Conservation (phyloP, 306 rosid species). For the Sophora flavescens region DNA sequence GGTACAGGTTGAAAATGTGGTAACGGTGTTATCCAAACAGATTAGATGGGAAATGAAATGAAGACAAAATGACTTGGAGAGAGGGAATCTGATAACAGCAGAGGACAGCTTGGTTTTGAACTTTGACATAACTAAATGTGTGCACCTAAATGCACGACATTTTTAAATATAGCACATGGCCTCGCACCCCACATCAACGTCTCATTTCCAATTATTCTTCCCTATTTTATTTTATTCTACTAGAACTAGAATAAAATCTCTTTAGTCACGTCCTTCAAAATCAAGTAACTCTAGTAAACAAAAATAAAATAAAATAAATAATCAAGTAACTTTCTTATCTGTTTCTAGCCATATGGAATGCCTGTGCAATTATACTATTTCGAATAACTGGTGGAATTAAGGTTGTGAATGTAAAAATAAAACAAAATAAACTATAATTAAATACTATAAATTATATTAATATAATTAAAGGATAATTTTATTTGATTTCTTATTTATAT, state of each 20-base stretch:
- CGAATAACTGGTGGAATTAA: too few species aligned
- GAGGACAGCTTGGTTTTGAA: background rate
- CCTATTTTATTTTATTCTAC: background rate
- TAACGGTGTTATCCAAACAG: background rate
- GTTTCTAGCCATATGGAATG: too few species aligned
- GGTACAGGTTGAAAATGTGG: background rate
- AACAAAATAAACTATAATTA: too few species aligned
- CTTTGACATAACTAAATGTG: conserved; percentile 26
- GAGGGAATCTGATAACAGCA: background rate
- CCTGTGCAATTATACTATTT: too few species aligned
- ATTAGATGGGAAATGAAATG: background rate
- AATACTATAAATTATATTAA: too few species aligned
- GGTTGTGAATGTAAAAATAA: too few species aligned
- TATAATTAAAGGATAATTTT: too few species aligned
- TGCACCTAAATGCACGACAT: conserved; percentile 14
- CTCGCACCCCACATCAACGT: conserved; percentile 8
- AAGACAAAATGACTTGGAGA: conserved; percentile 17
- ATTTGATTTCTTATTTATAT: too few species aligned
- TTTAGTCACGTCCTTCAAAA: background rate
- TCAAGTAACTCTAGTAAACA: too few species aligned
- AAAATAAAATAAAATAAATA: too few species aligned
- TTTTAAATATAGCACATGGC: conserved; percentile 47
- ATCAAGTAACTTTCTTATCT: too few species aligned
- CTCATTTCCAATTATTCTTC: conserved; percentile 1
- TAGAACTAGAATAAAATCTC: background rate